phyloP scores from a whole-genome alignment of 331 rosid species.

The Stylosanthes scabra region DNA sequence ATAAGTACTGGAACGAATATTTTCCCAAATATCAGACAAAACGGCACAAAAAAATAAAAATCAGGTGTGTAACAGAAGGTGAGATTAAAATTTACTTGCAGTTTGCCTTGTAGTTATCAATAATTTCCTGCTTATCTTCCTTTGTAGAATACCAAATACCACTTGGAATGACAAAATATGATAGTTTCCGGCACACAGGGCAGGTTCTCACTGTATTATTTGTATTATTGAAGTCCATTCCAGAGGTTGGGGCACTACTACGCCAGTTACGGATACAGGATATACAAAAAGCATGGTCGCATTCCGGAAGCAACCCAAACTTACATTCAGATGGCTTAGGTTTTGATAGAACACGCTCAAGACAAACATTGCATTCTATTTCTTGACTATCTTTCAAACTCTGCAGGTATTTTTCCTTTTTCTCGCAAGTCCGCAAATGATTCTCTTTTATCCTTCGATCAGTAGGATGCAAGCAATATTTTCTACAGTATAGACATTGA shows the following conservation, averaged over 20 bases:
- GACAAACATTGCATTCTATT: constrained; percentile 95
- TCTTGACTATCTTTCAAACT: constrained; percentile 80
- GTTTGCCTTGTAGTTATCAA: constrained; percentile 87
- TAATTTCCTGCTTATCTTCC: constrained; percentile 90
- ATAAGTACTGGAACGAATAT: neutral
- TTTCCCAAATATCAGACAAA: neutral
- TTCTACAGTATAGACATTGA: constrained; percentile 81
- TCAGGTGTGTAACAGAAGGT: neutral
- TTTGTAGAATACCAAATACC: constrained; percentile 88
- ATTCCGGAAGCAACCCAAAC: constrained; percentile 95
- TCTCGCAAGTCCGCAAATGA: constrained; percentile 76
- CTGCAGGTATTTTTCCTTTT: constrained; percentile 73
- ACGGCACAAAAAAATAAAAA: neutral
- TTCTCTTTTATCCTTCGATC: constrained; percentile 72
- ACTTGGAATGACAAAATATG: constrained; percentile 95
- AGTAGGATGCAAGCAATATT: constrained; percentile 89
- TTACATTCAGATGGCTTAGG: constrained; percentile 75
- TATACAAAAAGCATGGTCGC: constrained; percentile 95
- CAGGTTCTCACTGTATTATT: constrained; percentile 76
- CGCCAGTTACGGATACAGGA: constrained; percentile 99
- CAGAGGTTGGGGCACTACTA: constrained; percentile 75
- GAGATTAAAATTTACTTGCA: constrained; percentile 70
- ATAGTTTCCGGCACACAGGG: constrained; percentile 93
- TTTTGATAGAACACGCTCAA: constrained; percentile 89
- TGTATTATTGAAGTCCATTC: constrained; percentile 55